Conservation (phyloP, 106 monocot genomes). For the Allium cepa region DNA sequence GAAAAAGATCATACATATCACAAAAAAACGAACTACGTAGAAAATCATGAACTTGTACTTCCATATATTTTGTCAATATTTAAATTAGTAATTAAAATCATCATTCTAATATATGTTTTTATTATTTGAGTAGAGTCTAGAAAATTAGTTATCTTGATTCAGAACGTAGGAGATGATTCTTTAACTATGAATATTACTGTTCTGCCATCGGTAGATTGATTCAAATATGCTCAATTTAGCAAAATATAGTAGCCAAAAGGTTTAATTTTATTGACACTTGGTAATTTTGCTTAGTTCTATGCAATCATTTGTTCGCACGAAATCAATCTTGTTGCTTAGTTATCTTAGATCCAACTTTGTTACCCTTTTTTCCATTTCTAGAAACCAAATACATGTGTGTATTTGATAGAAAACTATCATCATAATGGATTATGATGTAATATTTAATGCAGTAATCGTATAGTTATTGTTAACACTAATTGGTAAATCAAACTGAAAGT, state of each 20-base stretch:
- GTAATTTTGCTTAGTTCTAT: too few relatives aligned
- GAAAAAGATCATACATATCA: too few relatives aligned
- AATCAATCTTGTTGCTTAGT: not conserved
- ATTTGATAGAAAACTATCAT: too few relatives aligned
- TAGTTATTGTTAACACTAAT: too few relatives aligned
- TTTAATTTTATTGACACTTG: not conserved
- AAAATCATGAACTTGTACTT: too few relatives aligned
- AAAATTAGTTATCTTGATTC: slow-evolving; percentile 24
- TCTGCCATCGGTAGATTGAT: slow-evolving; percentile 17
- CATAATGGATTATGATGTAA: too few relatives aligned
- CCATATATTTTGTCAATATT: not conserved
- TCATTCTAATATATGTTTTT: not conserved
- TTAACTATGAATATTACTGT: slow-evolving; percentile 20
- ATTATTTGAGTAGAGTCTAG: slow-evolving; percentile 16
- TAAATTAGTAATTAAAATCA: not conserved
- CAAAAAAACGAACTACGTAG: too few relatives aligned
- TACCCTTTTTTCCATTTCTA: too few relatives aligned
- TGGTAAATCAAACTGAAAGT: too few relatives aligned
- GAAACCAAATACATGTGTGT: too few relatives aligned
- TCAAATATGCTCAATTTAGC: slow-evolving; percentile 2
- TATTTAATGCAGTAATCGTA: too few relatives aligned
- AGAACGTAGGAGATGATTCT: slow-evolving; percentile 25
- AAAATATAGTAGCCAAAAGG: slow-evolving; percentile 18
- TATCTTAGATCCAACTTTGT: too few relatives aligned
- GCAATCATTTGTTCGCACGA: not conserved